phyloP scores from a whole-genome alignment of 1,284 basidiomycete species.

The Irpex sp. region DNA sequence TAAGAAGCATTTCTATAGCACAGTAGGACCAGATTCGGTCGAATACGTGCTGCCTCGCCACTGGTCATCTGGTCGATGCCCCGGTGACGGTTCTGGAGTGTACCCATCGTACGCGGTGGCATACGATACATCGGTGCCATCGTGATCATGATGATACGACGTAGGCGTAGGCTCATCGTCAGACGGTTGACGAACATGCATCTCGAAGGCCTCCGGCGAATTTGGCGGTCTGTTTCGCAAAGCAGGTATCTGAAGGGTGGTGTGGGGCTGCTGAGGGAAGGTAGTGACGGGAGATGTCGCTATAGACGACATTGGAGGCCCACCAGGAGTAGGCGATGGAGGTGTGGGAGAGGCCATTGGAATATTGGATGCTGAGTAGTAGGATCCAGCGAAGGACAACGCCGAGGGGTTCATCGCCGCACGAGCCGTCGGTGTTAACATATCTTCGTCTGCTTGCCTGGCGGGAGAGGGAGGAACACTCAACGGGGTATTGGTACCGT shows the following conservation, averaged over 20 bases:
- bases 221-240: conserved; percentile 7
- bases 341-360: conserved; percentile 51
- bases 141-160: conserved; percentile 13
- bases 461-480: conserved; percentile 20
- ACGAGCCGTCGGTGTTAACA: conserved; percentile 15
- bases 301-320: conserved; percentile 31
- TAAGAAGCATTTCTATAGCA: conserved; percentile 7
- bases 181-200: conserved; percentile 40
- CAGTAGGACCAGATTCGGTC: conserved; percentile 10
- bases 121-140: conserved; percentile 33
- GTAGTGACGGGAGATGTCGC: conserved; percentile 20
- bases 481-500: conserved; percentile 16
- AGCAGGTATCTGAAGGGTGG: conserved; percentile 12
- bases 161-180: conserved; percentile 14
- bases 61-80: conserved; percentile 4
- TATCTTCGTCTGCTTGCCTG: conserved; percentile 5
- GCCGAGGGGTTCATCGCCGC: conserved; percentile 20
- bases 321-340: conserved; percentile 43
- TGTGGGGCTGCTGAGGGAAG: conserved; percentile 13
- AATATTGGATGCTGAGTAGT: conserved; percentile 68
- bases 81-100: conserved; percentile 2
- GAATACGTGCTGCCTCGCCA: conserved; percentile 16
- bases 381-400: conserved; percentile 40
- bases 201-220: conserved; percentile 42
- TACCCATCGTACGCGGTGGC: conserved; percentile 38